Evolutionary conservation across 1,284 basidiomycete species (phyloP), one percentile per base, ranked within the genome.

Genomic region (Cryptococcus sp.): DNA sequence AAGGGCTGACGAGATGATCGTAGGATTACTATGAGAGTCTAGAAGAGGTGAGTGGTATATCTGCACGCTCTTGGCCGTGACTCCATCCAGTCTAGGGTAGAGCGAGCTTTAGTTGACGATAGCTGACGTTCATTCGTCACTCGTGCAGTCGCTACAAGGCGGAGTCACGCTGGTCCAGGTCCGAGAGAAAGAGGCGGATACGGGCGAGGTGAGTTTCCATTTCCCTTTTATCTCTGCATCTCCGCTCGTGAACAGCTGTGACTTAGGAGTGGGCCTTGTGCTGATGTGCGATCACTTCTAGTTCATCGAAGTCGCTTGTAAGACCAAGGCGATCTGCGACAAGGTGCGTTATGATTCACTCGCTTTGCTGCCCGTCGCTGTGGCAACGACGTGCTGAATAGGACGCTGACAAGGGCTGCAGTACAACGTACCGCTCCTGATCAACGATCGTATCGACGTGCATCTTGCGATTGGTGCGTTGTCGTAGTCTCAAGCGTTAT

Each of bases 401-500:
- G 31, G 2, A 10, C 13, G 13, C 55, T 55, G 17, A 48, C 51
- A 20, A 16, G 41, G 16, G n/a, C 23, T 39, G 6, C 65, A 82
- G 78, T 90, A 93, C 81, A 83, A 84, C 50, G 86, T 96, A 20
- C 92, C 91, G 0, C 81, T 98, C 27, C 81, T 98, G 59, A 90
- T 98, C 80, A 97, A 98, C 72, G 93, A 95, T 78, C 86, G 93
- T 15, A 82, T 94, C 60, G 93, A 95, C 70, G 86, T 96, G 47
- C 90, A 89, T 5, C 82, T 93, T 27, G 89, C 90, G 10, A 81
- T 90, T 23, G 81, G 84, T 53, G 39, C 25, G 71, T 58, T 11
- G 8, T 13, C n/a, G 8, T 3, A 40, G 3, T 17, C n/a, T 46
- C 8, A 38, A 4, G n/a, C n/a, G n/a, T n/a, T 46, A 41, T 22